Percentiles rank a stretch among this genome's conserved stretches.
phyloP scores from a whole-genome alignment of 495 filamentous ascomycete species.

The Penicillium ochrochloron region DNA sequence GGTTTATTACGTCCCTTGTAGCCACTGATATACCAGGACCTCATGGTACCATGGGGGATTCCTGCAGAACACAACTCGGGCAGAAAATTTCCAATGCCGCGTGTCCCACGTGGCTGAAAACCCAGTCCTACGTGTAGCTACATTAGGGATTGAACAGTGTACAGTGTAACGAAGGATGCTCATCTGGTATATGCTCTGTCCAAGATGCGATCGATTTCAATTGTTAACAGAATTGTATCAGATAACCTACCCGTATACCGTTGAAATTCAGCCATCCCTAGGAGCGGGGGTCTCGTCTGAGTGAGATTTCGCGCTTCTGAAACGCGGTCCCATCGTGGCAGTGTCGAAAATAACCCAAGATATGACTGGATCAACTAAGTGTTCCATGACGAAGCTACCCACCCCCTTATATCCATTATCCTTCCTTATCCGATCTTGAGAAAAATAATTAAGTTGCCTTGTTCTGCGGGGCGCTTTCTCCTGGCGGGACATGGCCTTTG shows the following conservation, averaged over 20 bases:
- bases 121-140: not conserved
- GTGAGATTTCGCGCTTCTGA: not conserved
- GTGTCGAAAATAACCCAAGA: not conserved
- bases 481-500: not conserved
- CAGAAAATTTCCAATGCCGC: not conserved
- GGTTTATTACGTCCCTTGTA: not conserved
- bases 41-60: not conserved
- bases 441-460: not conserved
- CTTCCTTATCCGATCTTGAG: not conserved
- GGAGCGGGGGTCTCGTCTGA: not conserved
- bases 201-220: not conserved
- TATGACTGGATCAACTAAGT: not conserved
- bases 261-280: not conserved
- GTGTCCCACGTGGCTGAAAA: not conserved
- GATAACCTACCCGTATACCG: not conserved
- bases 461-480: not conserved
- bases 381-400: not conserved
- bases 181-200: not conserved
- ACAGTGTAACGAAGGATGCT: not conserved
- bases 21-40: not conserved
- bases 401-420: not conserved
- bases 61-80: not conserved
- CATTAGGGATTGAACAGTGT: not conserved
- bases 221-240: not conserved
- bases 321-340: constrained; percentile 2